phyloP scores from a whole-genome alignment of 371 early-diverging fungal genomes.

The Mucor piriformis region DNA sequence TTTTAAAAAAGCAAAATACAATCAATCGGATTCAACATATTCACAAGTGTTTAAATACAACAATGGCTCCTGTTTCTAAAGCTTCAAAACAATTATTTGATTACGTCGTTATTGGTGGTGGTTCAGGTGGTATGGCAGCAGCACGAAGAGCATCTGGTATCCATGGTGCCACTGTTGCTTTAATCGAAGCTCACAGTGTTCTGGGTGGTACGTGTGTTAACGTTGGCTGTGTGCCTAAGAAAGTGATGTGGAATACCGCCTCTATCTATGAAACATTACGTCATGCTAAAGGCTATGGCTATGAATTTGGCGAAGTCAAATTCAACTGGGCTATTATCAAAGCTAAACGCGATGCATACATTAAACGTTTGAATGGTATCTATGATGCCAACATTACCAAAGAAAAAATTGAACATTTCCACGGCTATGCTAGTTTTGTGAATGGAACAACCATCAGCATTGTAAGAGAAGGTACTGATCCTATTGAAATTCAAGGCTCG shows the following conservation, averaged over 20 bases:
- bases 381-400: slow-evolving; percentile 86
- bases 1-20: background rate
- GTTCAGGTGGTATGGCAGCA: slow-evolving; percentile 86
- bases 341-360: slow-evolving; percentile 91
- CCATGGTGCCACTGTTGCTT: slow-evolving; percentile 87
- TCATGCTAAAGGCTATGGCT: slow-evolving; percentile 87
- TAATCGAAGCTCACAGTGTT: slow-evolving; percentile 83
- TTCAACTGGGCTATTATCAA: slow-evolving; percentile 62
- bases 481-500: slow-evolving; percentile 58
- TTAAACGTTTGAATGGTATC: slow-evolving; percentile 91
- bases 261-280: slow-evolving; percentile 79
- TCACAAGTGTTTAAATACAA: slow-evolving; percentile 13
- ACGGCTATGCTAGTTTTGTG: slow-evolving; percentile 84
- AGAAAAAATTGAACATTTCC: slow-evolving; percentile 79
- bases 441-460: slow-evolving; percentile 72
- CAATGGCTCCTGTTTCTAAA: slow-evolving; percentile 36
- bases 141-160: slow-evolving; percentile 90
- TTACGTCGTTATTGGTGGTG: slow-evolving; percentile 92
- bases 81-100: slow-evolving; percentile 64
- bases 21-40: slow-evolving; percentile 20
- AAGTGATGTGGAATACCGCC: slow-evolving; percentile 95
- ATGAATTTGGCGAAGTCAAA: slow-evolving; percentile 49
- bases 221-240: slow-evolving; percentile 98
- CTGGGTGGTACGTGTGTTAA: slow-evolving; percentile 97
- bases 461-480: slow-evolving; percentile 9